phyloP scores from a whole-genome alignment of 768 basidiomycete species.

The Mycena belliarum region DNA sequence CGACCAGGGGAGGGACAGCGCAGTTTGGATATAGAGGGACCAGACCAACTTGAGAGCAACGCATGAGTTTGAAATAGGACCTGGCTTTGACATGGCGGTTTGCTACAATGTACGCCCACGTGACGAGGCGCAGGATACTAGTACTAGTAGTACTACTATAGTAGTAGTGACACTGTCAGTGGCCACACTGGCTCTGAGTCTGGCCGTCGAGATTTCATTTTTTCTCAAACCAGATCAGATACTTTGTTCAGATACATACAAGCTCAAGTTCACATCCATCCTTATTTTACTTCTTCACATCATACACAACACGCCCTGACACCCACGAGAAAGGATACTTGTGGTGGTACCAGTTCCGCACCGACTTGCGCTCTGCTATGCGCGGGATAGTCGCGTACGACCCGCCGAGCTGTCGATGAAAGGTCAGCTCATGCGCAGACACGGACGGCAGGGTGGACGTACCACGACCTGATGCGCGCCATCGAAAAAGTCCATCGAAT shows the following conservation, averaged over 20 bases:
- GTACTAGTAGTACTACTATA: no score
- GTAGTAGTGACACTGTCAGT: no score
- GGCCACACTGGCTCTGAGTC: no score
- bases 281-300: conserved; percentile 26
- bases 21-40: no score
- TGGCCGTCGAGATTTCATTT: no score
- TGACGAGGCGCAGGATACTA: no score
- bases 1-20: not conserved
- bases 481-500: conserved; percentile 80
- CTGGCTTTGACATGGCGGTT: no score
- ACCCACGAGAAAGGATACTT: conserved; percentile 91
- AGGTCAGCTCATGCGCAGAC: not conserved
- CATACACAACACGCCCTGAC: conserved; percentile 65
- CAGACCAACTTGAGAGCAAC: no score
- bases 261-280: not conserved
- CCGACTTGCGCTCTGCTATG: conserved; percentile 69
- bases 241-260: not conserved
- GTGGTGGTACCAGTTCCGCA: conserved; percentile 91
- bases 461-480: conserved; percentile 84
- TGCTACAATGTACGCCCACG: no score
- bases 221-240: no score
- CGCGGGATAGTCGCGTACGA: conserved; percentile 86
- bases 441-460: conserved; percentile 36
- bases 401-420: conserved; percentile 70
- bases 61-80: no score